Evolutionary conservation across 768 basidiomycete species (phyloP).

Genomic region (Candolleomyces eurysporus): DNA sequence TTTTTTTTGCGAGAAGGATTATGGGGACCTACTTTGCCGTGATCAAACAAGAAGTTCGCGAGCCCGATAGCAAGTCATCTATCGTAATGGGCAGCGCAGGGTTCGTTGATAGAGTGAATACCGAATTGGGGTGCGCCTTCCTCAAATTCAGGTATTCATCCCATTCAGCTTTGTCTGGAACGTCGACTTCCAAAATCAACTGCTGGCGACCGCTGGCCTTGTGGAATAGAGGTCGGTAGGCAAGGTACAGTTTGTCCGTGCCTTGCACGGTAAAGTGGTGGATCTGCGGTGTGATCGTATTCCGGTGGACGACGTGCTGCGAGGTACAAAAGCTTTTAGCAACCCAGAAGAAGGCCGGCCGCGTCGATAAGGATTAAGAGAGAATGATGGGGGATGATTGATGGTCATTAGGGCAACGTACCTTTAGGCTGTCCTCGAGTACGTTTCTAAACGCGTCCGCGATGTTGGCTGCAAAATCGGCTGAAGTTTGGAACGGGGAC

Average conservation of each 20-base stretch:
- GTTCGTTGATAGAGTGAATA: conserved; percentile 15
- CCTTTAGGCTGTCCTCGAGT: conserved; percentile 32
- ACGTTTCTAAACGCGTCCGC: conserved; percentile 30
- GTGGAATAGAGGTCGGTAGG: conserved; percentile 34
- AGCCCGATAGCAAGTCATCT: conserved; percentile 5
- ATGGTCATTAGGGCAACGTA: conserved; percentile 13
- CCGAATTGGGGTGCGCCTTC: conserved; percentile 15
- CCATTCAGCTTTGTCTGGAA: conserved; percentile 15
- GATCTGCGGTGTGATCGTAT: conserved; percentile 26
- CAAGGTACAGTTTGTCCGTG: conserved; percentile 27
- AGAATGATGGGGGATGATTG: not conserved
- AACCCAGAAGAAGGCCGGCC: not conserved
- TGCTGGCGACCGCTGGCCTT: conserved; percentile 35
- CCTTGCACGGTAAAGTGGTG: conserved; percentile 40
- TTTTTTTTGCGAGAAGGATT: not conserved
- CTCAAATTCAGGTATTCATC: conserved; percentile 14
- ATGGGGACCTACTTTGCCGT: conserved; percentile 1
- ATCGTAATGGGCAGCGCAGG: not conserved
- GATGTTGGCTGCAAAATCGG: conserved; percentile 26
- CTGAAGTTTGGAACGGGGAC: conserved; percentile 37
- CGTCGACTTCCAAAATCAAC: conserved; percentile 31
- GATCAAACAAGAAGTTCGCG: not conserved
- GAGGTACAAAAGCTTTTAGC: not conserved
- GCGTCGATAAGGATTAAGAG: not conserved
- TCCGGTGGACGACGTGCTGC: conserved; percentile 26